Base-by-base conservation (phyloP, 352 stramenopile genomes). In the Globisporangium middletonii region DNA sequence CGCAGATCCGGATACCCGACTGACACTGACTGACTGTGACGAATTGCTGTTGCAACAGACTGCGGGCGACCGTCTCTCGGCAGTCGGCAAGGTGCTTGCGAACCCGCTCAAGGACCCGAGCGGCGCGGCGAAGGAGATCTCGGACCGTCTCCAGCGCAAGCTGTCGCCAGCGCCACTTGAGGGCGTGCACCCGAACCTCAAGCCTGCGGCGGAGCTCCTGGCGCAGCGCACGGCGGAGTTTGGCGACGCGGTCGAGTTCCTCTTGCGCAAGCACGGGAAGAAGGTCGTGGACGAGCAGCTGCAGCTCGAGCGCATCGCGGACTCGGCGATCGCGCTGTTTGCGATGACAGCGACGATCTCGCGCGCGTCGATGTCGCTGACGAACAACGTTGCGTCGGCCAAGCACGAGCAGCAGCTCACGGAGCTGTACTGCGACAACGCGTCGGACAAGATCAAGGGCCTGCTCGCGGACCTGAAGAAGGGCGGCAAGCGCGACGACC, bases 261-360 rank as follows among this genome's bases (percentile, higher is more conserved):
- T 96, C 48, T 72, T 96, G 37, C 81, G 83, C 55, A 88, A 92
- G 64, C 83, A 96, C 69, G 83, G 82, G 60, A 96, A 96, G 73
- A 89, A 89, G 66, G 79, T 96, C 41, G 72, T 94, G 35, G 72
- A 94, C 56, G 77, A 94, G 69, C 84, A 96, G 75, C 77, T 96
- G 71, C 77, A 93, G 66, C 64, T 94, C 38, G 81, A 90, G 69
- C 77, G 86, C 38, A 83, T 94, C n/a, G 86, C 86, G 12, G 84
- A 94, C 65, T 84, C 82, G 55, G 74, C 83, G 46, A 96, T 94
- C 47, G 68, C 79, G 16, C 63, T 96, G 45, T 94, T 85, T 65
- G 83, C 84, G 49, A 92, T 93, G 79, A 94, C 84, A n/a, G 74
- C 84, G 38, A 93, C 84, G 33, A 92, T 94, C 58, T 92, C 84